Evolutionary conservation across 2,329 filamentous ascomycete genomes (phyloP), one percentile per base, ranked within the genome.

Genomic region (Hypoxylon sp.): DNA sequence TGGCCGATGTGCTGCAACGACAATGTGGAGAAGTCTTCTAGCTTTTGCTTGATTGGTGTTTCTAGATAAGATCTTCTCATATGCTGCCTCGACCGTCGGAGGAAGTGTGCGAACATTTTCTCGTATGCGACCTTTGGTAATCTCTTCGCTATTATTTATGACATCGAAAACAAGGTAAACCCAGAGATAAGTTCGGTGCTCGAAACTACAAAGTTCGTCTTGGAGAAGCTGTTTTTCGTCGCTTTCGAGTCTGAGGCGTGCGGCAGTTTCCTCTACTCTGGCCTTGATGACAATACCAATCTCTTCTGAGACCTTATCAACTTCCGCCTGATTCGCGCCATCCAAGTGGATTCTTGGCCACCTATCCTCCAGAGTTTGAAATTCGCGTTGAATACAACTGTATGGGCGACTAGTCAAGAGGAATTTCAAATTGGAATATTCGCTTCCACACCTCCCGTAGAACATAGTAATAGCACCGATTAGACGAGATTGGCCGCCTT

Each of bases 331-430:
- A 40, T 40, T 6, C 6, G 35, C 72, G 1, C 77, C 81, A 27
- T 66, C 70, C 11, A 82, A 70, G 48, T 74, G 79, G 49, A 80
- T 78, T 11, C 66, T 72, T 6, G 77, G 74, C 8, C 74, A 72
- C 0, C 27, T 37, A 7, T 66, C 27, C 14, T 68, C 49, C 0
- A 78, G 65, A 2, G 20, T 14, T 14, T 68, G 53, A 59, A 81
- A 80, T 6, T 53, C 59, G 0, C 33, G 17, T 44, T 71, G 60
- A 44, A 81, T 79, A 1, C 71, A 11, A 5, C 62, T 58, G 58
- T 80, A 79, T 17, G 80, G 80, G 0, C 81, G 78, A 67, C 79
- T 81, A 0, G 81, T 82, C 5, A 82, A 40, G 2, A 84, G 73
- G 58, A 83, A 80, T 58, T 82, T 83, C 5, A 83, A 22, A n/a